Percentiles rank a stretch among this genome's conserved stretches.
Conservation (phyloP, 257 asterid species). For the Solanum corneliomulleri region DNA sequence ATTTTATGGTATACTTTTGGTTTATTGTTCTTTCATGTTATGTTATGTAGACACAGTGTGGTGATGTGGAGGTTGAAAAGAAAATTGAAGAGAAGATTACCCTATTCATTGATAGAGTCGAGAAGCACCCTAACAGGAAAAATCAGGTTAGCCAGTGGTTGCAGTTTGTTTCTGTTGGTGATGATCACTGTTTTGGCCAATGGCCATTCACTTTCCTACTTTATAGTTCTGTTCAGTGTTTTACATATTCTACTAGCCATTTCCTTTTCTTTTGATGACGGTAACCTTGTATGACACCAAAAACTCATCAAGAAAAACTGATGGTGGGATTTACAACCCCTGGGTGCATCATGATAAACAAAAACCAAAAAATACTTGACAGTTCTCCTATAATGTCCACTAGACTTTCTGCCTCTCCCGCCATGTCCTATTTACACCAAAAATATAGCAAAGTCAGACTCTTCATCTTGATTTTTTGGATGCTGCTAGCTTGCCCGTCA, state of each 20-base stretch:
- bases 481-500: neutral
- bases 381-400: neutral
- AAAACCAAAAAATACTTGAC: neutral
- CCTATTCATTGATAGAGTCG: slow-evolving; percentile 87
- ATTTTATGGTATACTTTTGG: neutral
- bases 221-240: neutral
- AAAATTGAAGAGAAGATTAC: slow-evolving; percentile 85
- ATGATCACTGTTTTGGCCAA: neutral
- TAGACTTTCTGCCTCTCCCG: neutral
- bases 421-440: neutral
- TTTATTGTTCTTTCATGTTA: neutral
- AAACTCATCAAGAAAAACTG: neutral
- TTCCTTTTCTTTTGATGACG: neutral
- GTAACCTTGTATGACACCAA: neutral
- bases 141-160: slow-evolving; percentile 52
- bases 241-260: neutral
- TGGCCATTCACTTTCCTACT: neutral
- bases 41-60: slow-evolving; percentile 72
- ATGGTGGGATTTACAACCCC: neutral
- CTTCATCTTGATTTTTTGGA: neutral
- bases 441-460: neutral
- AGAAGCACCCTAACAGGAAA: slow-evolving; percentile 95
- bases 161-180: neutral
- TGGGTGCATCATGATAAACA: neutral
- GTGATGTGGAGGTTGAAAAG: slow-evolving; percentile 76